Evolutionary conservation across 1,139 yeast species (phyloP).

Genomic region (Torulaspora pretoriensis): DNA sequence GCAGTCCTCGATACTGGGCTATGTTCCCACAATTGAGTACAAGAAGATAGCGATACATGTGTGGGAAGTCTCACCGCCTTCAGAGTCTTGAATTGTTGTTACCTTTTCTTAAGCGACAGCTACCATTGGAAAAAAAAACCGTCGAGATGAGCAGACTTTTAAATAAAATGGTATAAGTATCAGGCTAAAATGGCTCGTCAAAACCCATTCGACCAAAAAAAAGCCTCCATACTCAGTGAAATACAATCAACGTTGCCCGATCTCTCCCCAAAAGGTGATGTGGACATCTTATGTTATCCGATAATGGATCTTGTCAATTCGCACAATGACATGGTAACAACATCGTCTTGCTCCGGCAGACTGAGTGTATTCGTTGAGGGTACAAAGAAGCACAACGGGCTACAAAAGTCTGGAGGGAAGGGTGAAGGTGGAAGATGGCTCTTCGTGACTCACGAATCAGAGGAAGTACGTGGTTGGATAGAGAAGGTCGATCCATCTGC

Average conservation of each 20-base stretch:
- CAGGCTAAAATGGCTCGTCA: slow-evolving; percentile 24
- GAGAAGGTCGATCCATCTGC: slow-evolving; percentile 18
- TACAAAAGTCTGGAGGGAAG: slow-evolving; percentile 65
- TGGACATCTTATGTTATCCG: slow-evolving; percentile 69
- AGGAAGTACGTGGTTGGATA: slow-evolving; percentile 52
- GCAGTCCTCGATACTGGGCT: too few relatives aligned
- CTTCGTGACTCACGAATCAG: slow-evolving; percentile 68
- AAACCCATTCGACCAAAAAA: slow-evolving; percentile 68
- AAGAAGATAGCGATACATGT: background rate
- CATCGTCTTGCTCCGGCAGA: slow-evolving; percentile 86
- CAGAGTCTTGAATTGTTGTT: background rate
- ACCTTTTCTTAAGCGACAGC: background rate
- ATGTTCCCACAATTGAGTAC: background rate
- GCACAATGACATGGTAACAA: slow-evolving; percentile 68
- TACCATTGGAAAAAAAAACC: background rate
- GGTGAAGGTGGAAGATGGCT: slow-evolving; percentile 84
- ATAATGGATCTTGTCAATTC: slow-evolving; percentile 62
- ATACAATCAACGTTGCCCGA: slow-evolving; percentile 54
- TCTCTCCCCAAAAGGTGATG: slow-evolving; percentile 79
- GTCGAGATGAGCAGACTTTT: background rate
- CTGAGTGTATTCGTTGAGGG: slow-evolving; percentile 80
- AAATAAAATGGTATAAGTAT: background rate
- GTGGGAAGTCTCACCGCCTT: background rate
- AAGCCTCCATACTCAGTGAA: slow-evolving; percentile 51
- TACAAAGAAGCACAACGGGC: slow-evolving; percentile 26